A percentile compares a stretch with the other conserved stretches of the same genome.
These are phyloP conservation scores for Mucor mucedo DNA, from an alignment of 371 early-diverging fungal species.

Conservation along the genomic window DNA sequence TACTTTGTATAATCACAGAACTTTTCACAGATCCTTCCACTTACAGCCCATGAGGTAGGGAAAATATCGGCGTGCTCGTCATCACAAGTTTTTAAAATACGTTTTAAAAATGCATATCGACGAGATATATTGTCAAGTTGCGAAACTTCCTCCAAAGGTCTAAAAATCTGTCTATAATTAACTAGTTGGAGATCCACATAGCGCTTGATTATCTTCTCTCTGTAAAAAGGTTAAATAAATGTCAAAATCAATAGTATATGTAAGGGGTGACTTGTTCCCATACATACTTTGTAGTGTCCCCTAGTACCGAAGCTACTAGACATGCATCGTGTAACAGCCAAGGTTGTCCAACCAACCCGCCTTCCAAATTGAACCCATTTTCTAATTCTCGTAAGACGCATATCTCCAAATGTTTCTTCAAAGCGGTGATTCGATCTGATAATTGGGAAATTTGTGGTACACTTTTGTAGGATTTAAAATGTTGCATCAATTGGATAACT, in stretches of 20 bases:
- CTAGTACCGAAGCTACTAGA: conserved; percentile 76
- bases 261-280: background rate
- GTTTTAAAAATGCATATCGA: conserved; percentile 93
- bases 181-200: conserved; percentile 84
- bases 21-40: conserved; percentile 68
- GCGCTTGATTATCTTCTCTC: conserved; percentile 67
- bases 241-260: background rate
- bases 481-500: conserved; percentile 76
- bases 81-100: conserved; percentile 82
- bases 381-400: conserved; percentile 77
- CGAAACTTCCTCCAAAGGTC: conserved; percentile 81
- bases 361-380: conserved; percentile 53
- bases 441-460: conserved; percentile 79
- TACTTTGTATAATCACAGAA: conserved; percentile 87
- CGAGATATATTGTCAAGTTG: conserved; percentile 85
- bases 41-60: conserved; percentile 81
- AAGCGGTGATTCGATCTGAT: conserved; percentile 60
- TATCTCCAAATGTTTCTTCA: conserved; percentile 73
- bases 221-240: background rate
- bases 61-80: conserved; percentile 87
- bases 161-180: conserved; percentile 86
- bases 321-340: conserved; percentile 76
- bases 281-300: conserved; percentile 67
- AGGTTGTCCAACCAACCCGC: conserved; percentile 55
- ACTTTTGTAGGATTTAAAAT: conserved; percentile 76